Percentiles rank a stretch among this genome's conserved stretches.
These are phyloP conservation scores for Lachancea sp. DNA, from an alignment of 805 yeast genomes.

Conservation along the genomic window DNA sequence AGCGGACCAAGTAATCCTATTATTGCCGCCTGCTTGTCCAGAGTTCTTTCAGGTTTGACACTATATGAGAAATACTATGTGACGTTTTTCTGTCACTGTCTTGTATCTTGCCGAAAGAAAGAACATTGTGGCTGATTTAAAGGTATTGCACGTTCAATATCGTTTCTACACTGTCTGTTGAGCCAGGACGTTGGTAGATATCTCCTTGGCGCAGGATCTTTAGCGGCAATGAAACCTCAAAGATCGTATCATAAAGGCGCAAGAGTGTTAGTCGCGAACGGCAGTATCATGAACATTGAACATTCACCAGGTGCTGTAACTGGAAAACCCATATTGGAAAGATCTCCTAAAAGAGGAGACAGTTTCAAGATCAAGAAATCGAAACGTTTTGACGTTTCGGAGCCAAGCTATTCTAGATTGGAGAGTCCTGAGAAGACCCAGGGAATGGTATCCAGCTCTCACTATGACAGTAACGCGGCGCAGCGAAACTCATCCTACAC, in stretches of 20 bases:
- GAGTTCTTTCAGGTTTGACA: too few relatives aligned
- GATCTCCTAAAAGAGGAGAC: constrained; percentile 7
- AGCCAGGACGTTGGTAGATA: too few relatives aligned
- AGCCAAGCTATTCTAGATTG: background rate
- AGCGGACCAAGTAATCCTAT: constrained; percentile 12
- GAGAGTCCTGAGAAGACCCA: constrained; percentile 2
- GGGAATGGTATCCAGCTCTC: constrained; percentile 1
- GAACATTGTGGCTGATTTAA: background rate
- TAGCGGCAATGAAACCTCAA: constrained; percentile 6
- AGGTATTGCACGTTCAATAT: background rate
- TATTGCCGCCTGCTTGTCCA: too few relatives aligned
- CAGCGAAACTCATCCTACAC: background rate
- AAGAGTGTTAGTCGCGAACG: constrained; percentile 5
- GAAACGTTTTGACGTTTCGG: constrained; percentile 4
- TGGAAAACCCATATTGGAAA: constrained; percentile 1
- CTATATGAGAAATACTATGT: too few relatives aligned
- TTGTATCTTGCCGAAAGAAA: background rate
- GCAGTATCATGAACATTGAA: constrained; percentile 6
- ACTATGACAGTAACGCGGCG: background rate
- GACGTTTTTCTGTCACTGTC: constrained; percentile 10
- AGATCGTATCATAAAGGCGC: constrained; percentile 1
- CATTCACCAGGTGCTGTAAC: background rate
- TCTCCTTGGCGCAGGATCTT: background rate
- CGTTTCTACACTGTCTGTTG: too few relatives aligned
- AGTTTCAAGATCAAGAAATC: constrained; percentile 7